Evolutionary conservation across 441 rosid species (phyloP), one percentile per base, ranked within the genome.

Genomic region (Geranium incanum): DNA sequence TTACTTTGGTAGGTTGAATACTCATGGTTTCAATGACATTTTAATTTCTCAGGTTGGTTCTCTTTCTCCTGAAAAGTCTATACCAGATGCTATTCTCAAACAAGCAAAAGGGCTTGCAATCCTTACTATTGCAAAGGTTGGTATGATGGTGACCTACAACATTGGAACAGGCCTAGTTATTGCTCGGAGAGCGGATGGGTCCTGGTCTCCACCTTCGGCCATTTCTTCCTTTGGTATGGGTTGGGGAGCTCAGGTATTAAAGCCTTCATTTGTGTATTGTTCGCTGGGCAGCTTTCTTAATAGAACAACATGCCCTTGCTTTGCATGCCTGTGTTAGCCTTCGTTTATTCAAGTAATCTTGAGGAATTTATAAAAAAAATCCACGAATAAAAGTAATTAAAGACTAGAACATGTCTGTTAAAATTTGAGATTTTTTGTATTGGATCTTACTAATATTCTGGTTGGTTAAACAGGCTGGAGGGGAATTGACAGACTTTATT

Each of bases 121-220:
- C 48, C 80, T 95, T 71, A 85, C 97, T 36, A 81, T 88, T 67
- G 96, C 83, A 18, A 95, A 91, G 83, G 93, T 95, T 59, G 99
- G 99, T 72, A 82, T 87, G 71, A 84, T 95, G 96, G 92, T 95
- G 69, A 92, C 99, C 7, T 95, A 95, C 77, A 90, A 88, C 77
- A 79, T 95, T 72, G 99, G 99, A 69, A 95, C 99, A 0, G 99
- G 99, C 19, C 85, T 95, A 19, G 96, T 89, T 68, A 69, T 92
- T 87, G 91, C 96, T 76, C 91, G 86, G 19, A 85, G 95, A 80
- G 87, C 86, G 77, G 93, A 92, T 75, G 95, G 91, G 59, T 89
- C 95, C 5, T 95, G 99, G 97, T 95, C 99, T 77, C 95, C 99
- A 62, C 99, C 97, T 15, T 90, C 93, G 1, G 96, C 99, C 72